Percentiles rank a stretch among this genome's conserved stretches.
These are phyloP conservation scores for Plasmodium adleri DNA, from an alignment of 169 alveolate genomes.

Conservation along the genomic window DNA sequence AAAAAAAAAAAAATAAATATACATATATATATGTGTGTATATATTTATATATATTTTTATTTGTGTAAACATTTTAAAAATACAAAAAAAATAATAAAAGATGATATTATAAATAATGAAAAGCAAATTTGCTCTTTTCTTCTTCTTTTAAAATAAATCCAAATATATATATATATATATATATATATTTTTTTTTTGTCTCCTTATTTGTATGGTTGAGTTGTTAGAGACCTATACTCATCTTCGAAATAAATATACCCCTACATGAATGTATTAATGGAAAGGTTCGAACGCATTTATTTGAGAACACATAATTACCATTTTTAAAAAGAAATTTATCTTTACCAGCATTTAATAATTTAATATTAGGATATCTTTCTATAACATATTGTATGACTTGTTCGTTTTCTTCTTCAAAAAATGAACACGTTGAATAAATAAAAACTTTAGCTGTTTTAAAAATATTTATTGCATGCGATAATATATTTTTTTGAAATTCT, in stretches of 20 bases:
- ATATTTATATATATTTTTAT: too few species aligned
- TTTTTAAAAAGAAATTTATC: slow-evolving; percentile 52
- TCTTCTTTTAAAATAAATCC: not conserved
- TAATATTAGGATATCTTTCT: slow-evolving; percentile 3
- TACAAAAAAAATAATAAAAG: too few species aligned
- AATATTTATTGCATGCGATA: slow-evolving; percentile 41
- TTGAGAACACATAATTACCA: slow-evolving; percentile 21
- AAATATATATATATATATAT: not conserved
- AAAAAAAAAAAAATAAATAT: too few species aligned
- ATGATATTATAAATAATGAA: too few species aligned
- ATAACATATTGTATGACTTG: slow-evolving; percentile 46
- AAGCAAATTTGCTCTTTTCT: too few species aligned
- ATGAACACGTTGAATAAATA: slow-evolving; percentile 73
- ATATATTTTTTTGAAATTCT: slow-evolving; percentile 59
- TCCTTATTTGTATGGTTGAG: not conserved
- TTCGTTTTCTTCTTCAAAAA: slow-evolving; percentile 77
- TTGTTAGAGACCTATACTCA: not conserved
- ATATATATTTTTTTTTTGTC: not conserved
- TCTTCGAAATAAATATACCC: slow-evolving; percentile 57
- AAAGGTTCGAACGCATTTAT: slow-evolving; percentile 56
- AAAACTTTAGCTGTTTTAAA: slow-evolving; percentile 34
- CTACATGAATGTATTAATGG: slow-evolving; percentile 43
- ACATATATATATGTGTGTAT: too few species aligned
- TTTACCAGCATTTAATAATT: slow-evolving; percentile 67
- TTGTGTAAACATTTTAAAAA: too few species aligned